phyloP scores from a whole-genome alignment of 257 asterid genomes.

The Rehmannia glutinosa region DNA sequence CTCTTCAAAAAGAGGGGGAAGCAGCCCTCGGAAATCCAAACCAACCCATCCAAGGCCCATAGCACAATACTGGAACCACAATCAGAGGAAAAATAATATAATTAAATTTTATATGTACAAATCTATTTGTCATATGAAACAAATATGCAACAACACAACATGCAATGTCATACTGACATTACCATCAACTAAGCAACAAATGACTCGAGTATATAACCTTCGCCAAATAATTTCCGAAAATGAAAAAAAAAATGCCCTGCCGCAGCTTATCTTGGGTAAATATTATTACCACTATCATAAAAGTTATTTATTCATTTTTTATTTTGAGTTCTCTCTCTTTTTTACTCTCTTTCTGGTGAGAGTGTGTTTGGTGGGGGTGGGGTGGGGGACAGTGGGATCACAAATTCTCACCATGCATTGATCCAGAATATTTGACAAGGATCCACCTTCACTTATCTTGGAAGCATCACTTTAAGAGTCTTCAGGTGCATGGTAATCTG shows the following conservation, averaged over 20 bases:
- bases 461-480: slow-evolving; percentile 88
- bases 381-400: neutral
- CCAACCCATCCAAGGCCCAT: slow-evolving; percentile 99
- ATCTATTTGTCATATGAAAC: neutral
- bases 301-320: neutral
- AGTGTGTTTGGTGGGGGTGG: neutral
- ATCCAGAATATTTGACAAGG: slow-evolving; percentile 88
- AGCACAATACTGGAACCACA: slow-evolving; percentile 77
- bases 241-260: neutral
- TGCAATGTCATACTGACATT: neutral
- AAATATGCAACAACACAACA: neutral
- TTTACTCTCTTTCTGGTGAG: neutral
- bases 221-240: neutral
- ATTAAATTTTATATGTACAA: neutral
- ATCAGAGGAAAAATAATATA: slow-evolving; percentile 5
- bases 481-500: slow-evolving; percentile 83
- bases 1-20: slow-evolving; percentile 99
- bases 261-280: neutral
- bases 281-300: neutral
- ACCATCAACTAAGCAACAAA: neutral
- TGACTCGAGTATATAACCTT: neutral
- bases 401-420: slow-evolving; percentile 86
- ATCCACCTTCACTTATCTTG: slow-evolving; percentile 95
- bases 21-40: slow-evolving; percentile 90
- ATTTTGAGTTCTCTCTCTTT: neutral